Percentiles rank a stretch among this genome's conserved stretches.
These are phyloP conservation scores for Chaetomium cochliodes DNA, from an alignment of 495 filamentous ascomycete species.

Conservation along the genomic window DNA sequence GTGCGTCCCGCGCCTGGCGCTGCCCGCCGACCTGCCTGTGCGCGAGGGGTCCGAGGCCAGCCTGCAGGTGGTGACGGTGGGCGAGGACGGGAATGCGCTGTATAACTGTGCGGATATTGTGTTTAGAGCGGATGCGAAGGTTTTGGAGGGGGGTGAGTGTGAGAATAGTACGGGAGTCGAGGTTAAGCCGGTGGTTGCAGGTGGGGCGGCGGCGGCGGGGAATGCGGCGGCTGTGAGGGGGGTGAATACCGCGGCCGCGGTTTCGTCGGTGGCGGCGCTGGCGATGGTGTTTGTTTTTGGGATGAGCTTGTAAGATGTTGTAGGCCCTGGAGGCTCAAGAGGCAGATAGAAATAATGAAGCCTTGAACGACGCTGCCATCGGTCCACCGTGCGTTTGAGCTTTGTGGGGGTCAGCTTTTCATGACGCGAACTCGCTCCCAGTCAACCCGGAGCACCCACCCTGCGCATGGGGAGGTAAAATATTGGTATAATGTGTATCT, in stretches of 20 bases:
- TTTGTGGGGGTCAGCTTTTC: too few species aligned
- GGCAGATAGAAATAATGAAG: not conserved
- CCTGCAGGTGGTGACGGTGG: constrained; percentile 59
- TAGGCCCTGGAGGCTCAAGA: too few species aligned
- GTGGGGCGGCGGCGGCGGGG: constrained; percentile 14
- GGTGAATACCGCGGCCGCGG: constrained; percentile 40
- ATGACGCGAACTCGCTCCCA: too few species aligned
- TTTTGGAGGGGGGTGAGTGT: constrained; percentile 46
- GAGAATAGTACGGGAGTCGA: constrained; percentile 46
- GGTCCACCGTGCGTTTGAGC: too few species aligned
- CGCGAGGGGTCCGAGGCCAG: constrained; percentile 53
- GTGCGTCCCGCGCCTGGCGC: constrained; percentile 51
- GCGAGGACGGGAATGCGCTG: constrained; percentile 47
- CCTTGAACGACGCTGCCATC: too few species aligned
- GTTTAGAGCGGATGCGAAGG: constrained; percentile 48
- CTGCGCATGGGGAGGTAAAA: not conserved
- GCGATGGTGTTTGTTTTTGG: constrained; percentile 52
- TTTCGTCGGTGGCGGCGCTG: constrained; percentile 55
- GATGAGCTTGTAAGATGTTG: constrained; percentile 25
- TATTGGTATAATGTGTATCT: not conserved
- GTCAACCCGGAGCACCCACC: not conserved
- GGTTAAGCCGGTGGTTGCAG: constrained; percentile 16
- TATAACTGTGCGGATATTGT: constrained; percentile 68
- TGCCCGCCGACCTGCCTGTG: constrained; percentile 44
- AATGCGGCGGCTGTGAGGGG: constrained; percentile 20